These are phyloP conservation scores for Ophidiomyces ophidiicola DNA, from an alignment of 2,329 filamentous ascomycete genomes.

Conservation along the genomic window DNA sequence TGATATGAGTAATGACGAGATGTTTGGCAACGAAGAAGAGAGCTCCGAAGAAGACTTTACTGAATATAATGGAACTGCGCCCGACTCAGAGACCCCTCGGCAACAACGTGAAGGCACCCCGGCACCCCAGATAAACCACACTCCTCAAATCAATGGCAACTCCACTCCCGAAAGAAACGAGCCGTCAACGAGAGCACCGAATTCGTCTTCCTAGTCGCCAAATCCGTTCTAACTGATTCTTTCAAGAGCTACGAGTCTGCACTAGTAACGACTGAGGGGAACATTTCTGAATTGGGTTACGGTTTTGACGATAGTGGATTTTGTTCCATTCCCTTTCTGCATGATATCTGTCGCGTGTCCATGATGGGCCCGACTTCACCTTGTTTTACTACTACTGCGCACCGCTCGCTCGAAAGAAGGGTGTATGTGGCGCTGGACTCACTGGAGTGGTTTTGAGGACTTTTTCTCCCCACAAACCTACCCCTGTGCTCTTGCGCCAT, in stretches of 20 bases:
- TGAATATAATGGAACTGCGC: conserved; percentile 38
- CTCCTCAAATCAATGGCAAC: conserved; percentile 17
- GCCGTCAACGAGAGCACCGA: conserved; percentile 11
- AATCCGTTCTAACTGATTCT: background rate
- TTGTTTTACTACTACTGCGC: no score
- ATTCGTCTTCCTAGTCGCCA: background rate
- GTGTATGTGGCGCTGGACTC: no score
- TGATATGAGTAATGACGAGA: conserved; percentile 78
- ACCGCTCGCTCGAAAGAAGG: background rate
- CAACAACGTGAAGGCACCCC: conserved; percentile 42
- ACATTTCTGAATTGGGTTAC: background rate
- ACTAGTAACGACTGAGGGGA: background rate
- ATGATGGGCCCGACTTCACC: no score
- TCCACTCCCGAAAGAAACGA: conserved; percentile 14
- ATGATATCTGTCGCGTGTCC: conserved; percentile 13
- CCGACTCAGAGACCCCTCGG: conserved; percentile 21
- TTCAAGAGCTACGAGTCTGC: conserved; percentile 4
- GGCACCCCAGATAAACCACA: conserved; percentile 34
- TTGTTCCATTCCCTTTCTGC: no score
- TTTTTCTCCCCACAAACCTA: conserved; percentile 14
- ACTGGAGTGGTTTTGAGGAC: no score
- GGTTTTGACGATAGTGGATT: background rate
- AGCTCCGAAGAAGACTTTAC: conserved; percentile 44
- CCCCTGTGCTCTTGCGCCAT: conserved; percentile 5
- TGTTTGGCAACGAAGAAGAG: conserved; percentile 84